Conservation (phyloP, 164 flowering plant species). For the Buxus sempervirens region DNA sequence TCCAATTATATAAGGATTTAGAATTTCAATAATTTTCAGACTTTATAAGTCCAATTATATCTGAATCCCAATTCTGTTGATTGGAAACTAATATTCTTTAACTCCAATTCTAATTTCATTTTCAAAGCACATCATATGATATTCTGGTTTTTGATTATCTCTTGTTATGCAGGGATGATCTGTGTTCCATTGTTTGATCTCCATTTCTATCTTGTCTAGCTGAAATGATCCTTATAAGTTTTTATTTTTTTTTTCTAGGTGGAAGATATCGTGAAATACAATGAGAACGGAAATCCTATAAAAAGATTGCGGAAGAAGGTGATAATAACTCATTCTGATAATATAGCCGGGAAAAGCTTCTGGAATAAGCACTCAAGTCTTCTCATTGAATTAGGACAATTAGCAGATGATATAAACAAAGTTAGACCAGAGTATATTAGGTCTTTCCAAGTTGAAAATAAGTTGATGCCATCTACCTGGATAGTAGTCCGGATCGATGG, state of each 20-base stretch:
- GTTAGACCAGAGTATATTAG: conserved; percentile 45
- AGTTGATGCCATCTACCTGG: conserved; percentile 68
- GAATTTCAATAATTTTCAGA: too few relatives aligned
- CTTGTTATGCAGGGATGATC: background rate
- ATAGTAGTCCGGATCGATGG: conserved; percentile 82
- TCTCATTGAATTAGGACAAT: conserved; percentile 44
- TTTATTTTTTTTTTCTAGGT: conserved; percentile 24
- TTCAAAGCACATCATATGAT: too few relatives aligned
- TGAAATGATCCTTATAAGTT: background rate
- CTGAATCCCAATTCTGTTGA: too few relatives aligned
- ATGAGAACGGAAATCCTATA: conserved; percentile 44
- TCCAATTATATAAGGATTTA: too few relatives aligned
- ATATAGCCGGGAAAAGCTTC: conserved; percentile 45
- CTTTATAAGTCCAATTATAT: too few relatives aligned
- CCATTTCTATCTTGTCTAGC: background rate
- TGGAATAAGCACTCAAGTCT: conserved; percentile 51
- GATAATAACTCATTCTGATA: conserved; percentile 32
- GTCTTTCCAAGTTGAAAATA: conserved; percentile 46
- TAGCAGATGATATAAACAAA: conserved; percentile 30
- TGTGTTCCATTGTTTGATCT: background rate
- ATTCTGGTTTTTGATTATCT: too few relatives aligned
- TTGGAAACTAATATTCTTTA: too few relatives aligned
- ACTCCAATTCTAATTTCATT: too few relatives aligned
- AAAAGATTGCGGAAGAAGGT: conserved; percentile 45
- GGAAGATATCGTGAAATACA: conserved; percentile 49